A percentile compares a stretch with the other conserved stretches of the same genome.
Conservation (phyloP, 202 grass and related monocot species). For the Alloteropsis angusta region DNA sequence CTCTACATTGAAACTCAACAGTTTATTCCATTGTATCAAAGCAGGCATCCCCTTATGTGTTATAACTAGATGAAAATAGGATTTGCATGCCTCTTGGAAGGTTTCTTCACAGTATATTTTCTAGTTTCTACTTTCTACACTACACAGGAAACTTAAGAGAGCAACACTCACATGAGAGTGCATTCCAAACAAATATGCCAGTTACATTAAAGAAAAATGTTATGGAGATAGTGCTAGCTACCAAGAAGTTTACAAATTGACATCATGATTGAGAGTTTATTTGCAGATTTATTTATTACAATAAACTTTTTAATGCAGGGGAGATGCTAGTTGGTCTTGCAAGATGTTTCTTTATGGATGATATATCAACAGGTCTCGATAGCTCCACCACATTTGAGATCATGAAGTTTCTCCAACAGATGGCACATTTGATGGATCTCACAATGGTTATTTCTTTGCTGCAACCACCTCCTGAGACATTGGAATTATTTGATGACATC, state of each 20-base stretch:
- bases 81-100: not conserved
- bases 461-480: conserved; percentile 81
- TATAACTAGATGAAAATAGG: not conserved
- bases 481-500: conserved; percentile 93
- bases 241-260: not conserved
- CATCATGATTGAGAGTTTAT: not conserved
- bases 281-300: not conserved
- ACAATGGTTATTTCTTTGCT: conserved; percentile 96
- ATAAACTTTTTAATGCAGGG: conserved; percentile 46
- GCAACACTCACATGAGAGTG: not conserved
- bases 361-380: conserved; percentile 97
- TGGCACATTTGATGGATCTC: conserved; percentile 82
- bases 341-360: conserved; percentile 97
- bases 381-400: conserved; percentile 92
- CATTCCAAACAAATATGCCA: not conserved
- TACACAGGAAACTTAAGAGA: not conserved
- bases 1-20: not conserved
- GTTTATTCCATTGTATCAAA: not conserved
- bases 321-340: conserved; percentile 92
- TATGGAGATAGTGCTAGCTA: not conserved
- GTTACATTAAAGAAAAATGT: not conserved
- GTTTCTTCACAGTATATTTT: not conserved
- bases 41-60: not conserved
- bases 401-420: conserved; percentile 78
- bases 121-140: too few relatives aligned